Evolutionary conservation across 164 flowering plant genomes (phyloP).

Genomic region (Dillenia turbinata): DNA sequence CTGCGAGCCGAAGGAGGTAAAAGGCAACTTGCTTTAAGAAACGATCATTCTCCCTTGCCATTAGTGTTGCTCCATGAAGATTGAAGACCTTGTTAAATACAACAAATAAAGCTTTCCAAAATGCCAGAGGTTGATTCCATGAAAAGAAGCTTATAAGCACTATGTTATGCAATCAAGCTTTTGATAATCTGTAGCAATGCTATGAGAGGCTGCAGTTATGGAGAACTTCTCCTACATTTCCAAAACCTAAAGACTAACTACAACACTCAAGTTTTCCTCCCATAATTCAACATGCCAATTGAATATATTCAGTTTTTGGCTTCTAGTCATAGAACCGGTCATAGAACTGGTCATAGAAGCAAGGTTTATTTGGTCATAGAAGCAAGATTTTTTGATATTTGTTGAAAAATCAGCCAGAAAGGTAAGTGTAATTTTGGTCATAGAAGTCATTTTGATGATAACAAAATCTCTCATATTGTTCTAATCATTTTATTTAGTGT

Average conservation of each 20-base stretch:
- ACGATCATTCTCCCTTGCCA: conserved; percentile 98
- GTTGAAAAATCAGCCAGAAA: too few species aligned
- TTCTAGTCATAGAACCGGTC: too few species aligned
- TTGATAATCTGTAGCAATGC: conserved; percentile 92
- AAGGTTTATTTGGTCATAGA: too few species aligned
- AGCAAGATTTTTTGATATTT: too few species aligned
- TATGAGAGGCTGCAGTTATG: conserved; percentile 64
- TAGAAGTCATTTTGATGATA: too few species aligned
- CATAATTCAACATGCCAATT: too few species aligned
- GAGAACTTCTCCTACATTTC: conserved; percentile 83
- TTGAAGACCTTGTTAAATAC: conserved; percentile 73
- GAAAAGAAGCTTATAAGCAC: conserved; percentile 83
- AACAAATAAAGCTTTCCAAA: conserved; percentile 87
- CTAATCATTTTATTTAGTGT: too few species aligned
- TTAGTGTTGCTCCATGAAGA: conserved; percentile 88
- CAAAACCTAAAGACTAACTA: conserved; percentile 92
- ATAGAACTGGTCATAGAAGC: too few species aligned
- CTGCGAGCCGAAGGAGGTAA: conserved; percentile 95
- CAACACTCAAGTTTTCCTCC: conserved; percentile 96
- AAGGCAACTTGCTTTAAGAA: conserved; percentile 95
- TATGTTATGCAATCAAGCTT: conserved; percentile 91
- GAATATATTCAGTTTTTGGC: too few species aligned
- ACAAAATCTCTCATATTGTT: too few species aligned
- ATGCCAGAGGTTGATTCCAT: conserved; percentile 74
- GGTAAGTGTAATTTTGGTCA: too few species aligned